Conservation (phyloP, 768 basidiomycete genomes). For the Gloeophyllum trabeum region DNA sequence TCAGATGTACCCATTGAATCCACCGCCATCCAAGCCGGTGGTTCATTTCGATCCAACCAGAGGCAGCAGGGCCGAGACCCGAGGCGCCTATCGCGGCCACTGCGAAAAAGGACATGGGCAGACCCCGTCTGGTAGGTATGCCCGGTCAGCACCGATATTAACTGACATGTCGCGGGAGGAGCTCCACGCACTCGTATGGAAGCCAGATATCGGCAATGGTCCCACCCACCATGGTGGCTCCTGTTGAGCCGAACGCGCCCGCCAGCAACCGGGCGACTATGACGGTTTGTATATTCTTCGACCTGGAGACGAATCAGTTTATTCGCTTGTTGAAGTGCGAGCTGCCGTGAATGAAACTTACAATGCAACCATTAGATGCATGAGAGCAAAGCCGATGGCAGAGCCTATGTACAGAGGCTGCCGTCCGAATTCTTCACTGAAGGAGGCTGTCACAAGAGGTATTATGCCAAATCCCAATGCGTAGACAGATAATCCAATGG, state of each 20-base stretch:
- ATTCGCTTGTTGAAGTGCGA: background rate
- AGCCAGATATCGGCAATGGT: conserved; percentile 63
- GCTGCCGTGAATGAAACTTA: conserved; percentile 8
- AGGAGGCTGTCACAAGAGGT: conserved; percentile 55
- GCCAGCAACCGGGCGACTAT: conserved; percentile 53
- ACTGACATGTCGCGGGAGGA: background rate
- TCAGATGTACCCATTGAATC: conserved; percentile 76
- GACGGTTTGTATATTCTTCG: conserved; percentile 46
- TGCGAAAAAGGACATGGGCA: conserved; percentile 71
- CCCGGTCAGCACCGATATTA: background rate
- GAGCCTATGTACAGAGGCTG: conserved; percentile 47
- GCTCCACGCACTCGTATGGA: conserved; percentile 37
- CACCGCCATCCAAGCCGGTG: conserved; percentile 58
- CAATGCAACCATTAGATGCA: conserved; percentile 37
- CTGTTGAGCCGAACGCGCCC: conserved; percentile 59
- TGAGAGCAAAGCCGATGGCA: conserved; percentile 33
- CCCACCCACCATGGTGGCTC: conserved; percentile 66
- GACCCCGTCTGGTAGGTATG: conserved; percentile 70
- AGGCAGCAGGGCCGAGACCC: conserved; percentile 51
- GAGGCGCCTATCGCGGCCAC: conserved; percentile 46
- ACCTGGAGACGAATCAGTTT: conserved; percentile 12
- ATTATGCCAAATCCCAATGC: conserved; percentile 50
- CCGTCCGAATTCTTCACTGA: conserved; percentile 67
- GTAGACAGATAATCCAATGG: conserved; percentile 32
- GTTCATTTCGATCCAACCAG: conserved; percentile 59